Evolutionary conservation across 148 eudicot genomes (phyloP).

Genomic region (Euryodendron excelsum): DNA sequence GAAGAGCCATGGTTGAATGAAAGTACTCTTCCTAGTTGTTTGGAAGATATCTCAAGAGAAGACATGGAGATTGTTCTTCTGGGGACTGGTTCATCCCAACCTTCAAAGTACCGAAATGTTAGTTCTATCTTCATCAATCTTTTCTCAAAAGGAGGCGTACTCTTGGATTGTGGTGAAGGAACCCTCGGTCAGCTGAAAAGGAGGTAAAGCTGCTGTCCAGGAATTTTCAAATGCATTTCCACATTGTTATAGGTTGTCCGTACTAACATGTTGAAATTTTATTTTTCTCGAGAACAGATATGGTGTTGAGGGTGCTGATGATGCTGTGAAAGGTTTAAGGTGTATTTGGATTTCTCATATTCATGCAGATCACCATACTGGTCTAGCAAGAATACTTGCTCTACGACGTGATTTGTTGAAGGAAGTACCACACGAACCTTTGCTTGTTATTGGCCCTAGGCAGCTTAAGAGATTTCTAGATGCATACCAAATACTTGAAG

Average conservation of each 20-base stretch:
- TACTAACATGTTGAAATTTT: neutral
- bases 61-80: slow-evolving; percentile 93
- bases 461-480: slow-evolving; percentile 72
- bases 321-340: slow-evolving; percentile 63
- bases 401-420: slow-evolving; percentile 69
- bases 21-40: slow-evolving; percentile 60
- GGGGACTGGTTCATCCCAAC: slow-evolving; percentile 98
- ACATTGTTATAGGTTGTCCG: neutral
- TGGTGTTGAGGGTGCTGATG: slow-evolving; percentile 86
- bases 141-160: slow-evolving; percentile 80
- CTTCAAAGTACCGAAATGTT: slow-evolving; percentile 96
- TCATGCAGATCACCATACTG: slow-evolving; percentile 98
- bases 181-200: slow-evolving; percentile 92
- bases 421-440: slow-evolving; percentile 63
- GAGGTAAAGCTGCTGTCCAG: slow-evolving; percentile 44
- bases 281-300: slow-evolving; percentile 42
- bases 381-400: slow-evolving; percentile 91
- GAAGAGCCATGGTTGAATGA: slow-evolving; percentile 82
- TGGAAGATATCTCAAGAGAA: slow-evolving; percentile 75
- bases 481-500: slow-evolving; percentile 89
- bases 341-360: slow-evolving; percentile 97
- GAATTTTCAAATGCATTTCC: slow-evolving; percentile 2
- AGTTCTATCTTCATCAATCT: slow-evolving; percentile 82
- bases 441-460: slow-evolving; percentile 80
- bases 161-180: slow-evolving; percentile 97